These are phyloP conservation scores for Metschnikowia cubensis DNA, from an alignment of 805 yeast genomes.

Conservation along the genomic window DNA sequence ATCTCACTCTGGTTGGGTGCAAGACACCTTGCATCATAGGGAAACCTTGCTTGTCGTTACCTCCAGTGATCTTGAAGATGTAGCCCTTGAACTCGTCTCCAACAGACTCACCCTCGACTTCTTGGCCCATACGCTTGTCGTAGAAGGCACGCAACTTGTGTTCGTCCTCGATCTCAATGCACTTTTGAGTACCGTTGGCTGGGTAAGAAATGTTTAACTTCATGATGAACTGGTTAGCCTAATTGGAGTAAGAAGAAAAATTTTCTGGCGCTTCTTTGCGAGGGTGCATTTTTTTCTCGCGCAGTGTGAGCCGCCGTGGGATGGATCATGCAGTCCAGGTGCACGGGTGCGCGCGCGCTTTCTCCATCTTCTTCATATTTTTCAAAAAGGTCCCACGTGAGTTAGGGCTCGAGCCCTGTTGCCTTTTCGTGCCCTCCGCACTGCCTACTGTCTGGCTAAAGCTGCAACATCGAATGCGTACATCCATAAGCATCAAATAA, in stretches of 20 bases:
- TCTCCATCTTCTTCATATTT: not conserved
- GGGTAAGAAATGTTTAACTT: conserved; percentile 99
- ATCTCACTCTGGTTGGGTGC: conserved; percentile 99
- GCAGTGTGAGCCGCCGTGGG: conserved; percentile 2
- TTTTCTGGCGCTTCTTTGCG: conserved; percentile 15
- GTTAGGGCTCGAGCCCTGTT: conserved; percentile 16
- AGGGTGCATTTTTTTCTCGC: conserved; percentile 14
- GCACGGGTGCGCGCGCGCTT: conserved; percentile 2
- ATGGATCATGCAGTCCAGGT: conserved; percentile 7
- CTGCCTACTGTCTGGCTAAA: not conserved
- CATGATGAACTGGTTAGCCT: conserved; percentile 40
- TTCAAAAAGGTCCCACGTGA: conserved; percentile 9
- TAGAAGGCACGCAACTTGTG: conserved; percentile 97
- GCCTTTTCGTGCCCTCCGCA: not conserved
- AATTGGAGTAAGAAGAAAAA: conserved; percentile 24
- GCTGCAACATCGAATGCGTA: too few relatives aligned
- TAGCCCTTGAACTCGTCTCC: conserved; percentile 99
- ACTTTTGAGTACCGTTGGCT: conserved; percentile 99
- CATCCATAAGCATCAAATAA: too few relatives aligned
- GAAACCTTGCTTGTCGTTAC: conserved; percentile 99
- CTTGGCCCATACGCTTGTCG: conserved; percentile 99
- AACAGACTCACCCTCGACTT: conserved; percentile 96
- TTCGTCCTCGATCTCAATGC: conserved; percentile 97
- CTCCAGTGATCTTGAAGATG: conserved; percentile 98
- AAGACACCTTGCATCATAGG: conserved; percentile 99